A percentile compares a stretch with the other conserved stretches of the same genome.
Evolutionary conservation across 345 rosid species (phyloP).

Genomic region (Eucalyptus grandis): DNA sequence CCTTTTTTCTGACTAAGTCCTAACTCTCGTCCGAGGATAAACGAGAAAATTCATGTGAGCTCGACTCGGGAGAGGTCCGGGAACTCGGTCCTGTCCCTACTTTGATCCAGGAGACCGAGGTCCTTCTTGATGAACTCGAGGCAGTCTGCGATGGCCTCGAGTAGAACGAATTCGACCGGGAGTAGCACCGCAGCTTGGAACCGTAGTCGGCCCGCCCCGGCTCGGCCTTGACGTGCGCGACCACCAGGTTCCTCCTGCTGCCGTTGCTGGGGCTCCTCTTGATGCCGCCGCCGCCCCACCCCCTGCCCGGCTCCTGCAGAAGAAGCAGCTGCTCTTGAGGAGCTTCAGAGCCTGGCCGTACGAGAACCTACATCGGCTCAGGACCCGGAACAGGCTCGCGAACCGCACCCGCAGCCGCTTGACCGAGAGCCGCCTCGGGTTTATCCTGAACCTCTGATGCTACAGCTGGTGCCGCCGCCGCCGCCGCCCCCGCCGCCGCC

Average conservation of each 20-base stretch:
- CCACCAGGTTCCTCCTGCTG: constrained; percentile 1
- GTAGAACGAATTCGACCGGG: constrained; percentile 53
- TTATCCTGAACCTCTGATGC: constrained; percentile 27
- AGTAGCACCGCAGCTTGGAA: not conserved
- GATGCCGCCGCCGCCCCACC: not conserved
- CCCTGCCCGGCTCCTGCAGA: not conserved
- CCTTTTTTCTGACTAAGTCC: not conserved
- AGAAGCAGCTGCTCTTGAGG: not conserved
- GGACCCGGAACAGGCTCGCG: constrained; percentile 10
- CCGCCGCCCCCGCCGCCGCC: constrained; percentile 2
- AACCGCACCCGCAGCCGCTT: constrained; percentile 35
- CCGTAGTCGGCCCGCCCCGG: not conserved
- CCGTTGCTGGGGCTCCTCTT: not conserved
- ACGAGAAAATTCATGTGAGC: not conserved
- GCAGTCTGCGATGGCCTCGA: constrained; percentile 79
- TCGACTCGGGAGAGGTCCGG: not conserved
- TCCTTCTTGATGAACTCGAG: constrained; percentile 70
- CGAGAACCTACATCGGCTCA: constrained; percentile 27
- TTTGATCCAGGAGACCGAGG: constrained; percentile 37
- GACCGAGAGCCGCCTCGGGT: constrained; percentile 29
- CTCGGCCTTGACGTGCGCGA: not conserved
- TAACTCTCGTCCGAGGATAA: not conserved
- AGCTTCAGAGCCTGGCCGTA: constrained; percentile 15
- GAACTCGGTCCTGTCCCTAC: not conserved
- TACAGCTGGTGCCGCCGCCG: not conserved